Conservation (phyloP, 108 stramenopile genomes). For the Nannochloropsis salina region DNA sequence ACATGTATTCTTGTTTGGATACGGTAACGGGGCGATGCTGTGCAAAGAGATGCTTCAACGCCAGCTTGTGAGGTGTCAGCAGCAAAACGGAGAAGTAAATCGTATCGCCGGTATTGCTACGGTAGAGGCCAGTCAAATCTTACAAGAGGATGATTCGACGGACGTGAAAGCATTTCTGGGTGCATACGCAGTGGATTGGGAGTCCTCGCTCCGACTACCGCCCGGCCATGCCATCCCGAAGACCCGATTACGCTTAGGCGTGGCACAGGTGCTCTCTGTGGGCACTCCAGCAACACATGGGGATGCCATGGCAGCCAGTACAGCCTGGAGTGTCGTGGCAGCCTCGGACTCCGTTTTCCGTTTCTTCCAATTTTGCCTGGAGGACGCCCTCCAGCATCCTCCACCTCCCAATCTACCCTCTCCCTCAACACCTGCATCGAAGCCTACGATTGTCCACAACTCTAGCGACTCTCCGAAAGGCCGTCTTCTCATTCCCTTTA, state of each 20-base stretch:
- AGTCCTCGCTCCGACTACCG: conserved; percentile 26
- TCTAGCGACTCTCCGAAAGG: neutral
- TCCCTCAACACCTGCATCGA: neutral
- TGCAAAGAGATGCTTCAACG: conserved; percentile 35
- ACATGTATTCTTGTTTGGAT: conserved; percentile 29
- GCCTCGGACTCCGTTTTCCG: conserved; percentile 19
- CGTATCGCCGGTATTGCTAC: conserved; percentile 26
- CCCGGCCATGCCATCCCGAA: neutral
- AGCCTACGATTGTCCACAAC: neutral
- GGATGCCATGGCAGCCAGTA: conserved; percentile 18
- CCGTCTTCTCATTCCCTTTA: neutral
- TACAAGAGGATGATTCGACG: conserved; percentile 35
- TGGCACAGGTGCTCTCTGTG: conserved; percentile 18
- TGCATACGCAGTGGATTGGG: conserved; percentile 30
- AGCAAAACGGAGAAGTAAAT: neutral
- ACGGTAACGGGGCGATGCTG: conserved; percentile 31
- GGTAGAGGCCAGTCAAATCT: conserved; percentile 28
- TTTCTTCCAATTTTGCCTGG: neutral
- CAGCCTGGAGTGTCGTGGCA: conserved; percentile 22
- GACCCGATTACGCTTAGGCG: conserved; percentile 18
- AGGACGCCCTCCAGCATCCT: conserved; percentile 11
- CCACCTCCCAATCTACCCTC: neutral
- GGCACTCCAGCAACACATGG: neutral
- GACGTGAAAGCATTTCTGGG: conserved; percentile 25
- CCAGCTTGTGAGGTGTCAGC: conserved; percentile 22